Evolutionary conservation across 2,329 filamentous ascomycete genomes (phyloP).

Genomic region (Aspergillus eucalypticola): DNA sequence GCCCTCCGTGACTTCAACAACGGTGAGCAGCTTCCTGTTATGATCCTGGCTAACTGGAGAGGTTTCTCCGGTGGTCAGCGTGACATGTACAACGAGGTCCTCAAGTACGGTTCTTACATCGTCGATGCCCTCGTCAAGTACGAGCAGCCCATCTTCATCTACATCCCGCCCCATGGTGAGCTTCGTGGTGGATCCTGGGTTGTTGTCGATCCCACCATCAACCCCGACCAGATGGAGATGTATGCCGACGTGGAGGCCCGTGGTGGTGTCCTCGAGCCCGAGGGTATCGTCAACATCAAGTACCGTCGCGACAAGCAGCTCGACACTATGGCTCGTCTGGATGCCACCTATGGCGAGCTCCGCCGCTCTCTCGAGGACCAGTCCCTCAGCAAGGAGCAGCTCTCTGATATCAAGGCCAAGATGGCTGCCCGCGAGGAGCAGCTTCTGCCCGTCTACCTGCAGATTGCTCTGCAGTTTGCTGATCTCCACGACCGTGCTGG

Average conservation of each 20-base stretch:
- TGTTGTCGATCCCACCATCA: conserved; percentile 97
- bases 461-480: conserved; percentile 95
- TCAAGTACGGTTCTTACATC: conserved; percentile 99
- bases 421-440: conserved; percentile 84
- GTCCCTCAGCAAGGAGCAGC: conserved; percentile 70
- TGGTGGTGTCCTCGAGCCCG: conserved; percentile 95
- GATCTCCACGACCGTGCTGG: conserved; percentile 96
- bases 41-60: conserved; percentile 99
- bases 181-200: conserved; percentile 99
- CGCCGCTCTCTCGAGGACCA: conserved; percentile 74
- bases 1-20: conserved; percentile 99
- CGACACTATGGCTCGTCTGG: conserved; percentile 93
- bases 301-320: conserved; percentile 97
- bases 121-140: conserved; percentile 98
- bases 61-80: conserved; percentile 99
- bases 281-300: conserved; percentile 98
- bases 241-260: conserved; percentile 94
- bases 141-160: conserved; percentile 97
- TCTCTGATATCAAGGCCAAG: conserved; percentile 76
- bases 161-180: conserved; percentile 95
- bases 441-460: conserved; percentile 87
- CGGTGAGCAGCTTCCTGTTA: conserved; percentile 94
- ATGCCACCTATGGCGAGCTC: conserved; percentile 77
- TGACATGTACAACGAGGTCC: conserved; percentile 99
- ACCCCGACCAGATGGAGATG: conserved; percentile 97